Evolutionary conservation across 345 rosid genomes (phyloP), one percentile per base, ranked within the genome.

Genomic region (Lepidium aucheri): DNA sequence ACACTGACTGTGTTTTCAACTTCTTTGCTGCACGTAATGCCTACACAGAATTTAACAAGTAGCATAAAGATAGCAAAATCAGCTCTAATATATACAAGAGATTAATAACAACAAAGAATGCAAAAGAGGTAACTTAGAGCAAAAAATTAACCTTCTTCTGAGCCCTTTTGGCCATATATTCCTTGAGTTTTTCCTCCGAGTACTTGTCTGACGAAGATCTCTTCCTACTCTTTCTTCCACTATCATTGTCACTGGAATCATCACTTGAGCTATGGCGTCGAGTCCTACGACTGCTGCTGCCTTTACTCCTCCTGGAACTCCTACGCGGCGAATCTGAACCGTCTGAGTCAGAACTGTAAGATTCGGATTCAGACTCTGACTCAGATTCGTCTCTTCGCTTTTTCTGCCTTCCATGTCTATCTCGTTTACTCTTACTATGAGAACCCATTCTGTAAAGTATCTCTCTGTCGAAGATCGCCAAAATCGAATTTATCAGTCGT

Each of bases 21-120:
- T 90, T 90, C 84, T 88, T 93, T 2, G 97, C 92, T 42, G 80
- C 85, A 38, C 81, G 74, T 80, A 75, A 67, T 6, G 96, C 97
- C 97, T 93, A 24, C 9, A 67, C 6, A 42, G 9, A 63, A 56
- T 11, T 8, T 5, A 76, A 77, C 30, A 50, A 45, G 49, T 49
- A 61, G 45, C 34, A 52, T 17, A 54, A 51, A 26, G 13, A 14
- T 67, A 64, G 54, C 42, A 68, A 28, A 28, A 44, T 46, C 32
- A 60, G 39, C 9, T 11, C 38, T 44, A 65, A 30, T 52, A 34
- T 40, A 74, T 51, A 28, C 28, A 15, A 42, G 44, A 38, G 6
- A 4, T 20, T 10, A 20, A 32, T 47, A 9, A 15, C 26, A 33
- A 43, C 40, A 63, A 17, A 11, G 22, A 16, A 60, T 1, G 15